These are phyloP conservation scores for Climacium dendroides DNA, from an alignment of 225 moss, liverwort and hornwort species.

Conservation along the genomic window DNA sequence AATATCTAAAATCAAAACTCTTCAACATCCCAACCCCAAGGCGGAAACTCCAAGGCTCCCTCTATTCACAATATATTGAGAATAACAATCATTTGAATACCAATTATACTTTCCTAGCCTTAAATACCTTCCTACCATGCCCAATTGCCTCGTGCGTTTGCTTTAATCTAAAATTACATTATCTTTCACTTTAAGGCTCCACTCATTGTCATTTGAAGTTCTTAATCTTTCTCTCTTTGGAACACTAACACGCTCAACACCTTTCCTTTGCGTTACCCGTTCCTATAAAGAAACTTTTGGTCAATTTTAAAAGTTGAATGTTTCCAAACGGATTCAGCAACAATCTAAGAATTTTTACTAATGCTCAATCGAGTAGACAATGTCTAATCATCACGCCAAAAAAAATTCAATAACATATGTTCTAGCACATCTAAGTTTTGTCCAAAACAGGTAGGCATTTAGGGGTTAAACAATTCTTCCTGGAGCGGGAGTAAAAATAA, in stretches of 20 bases:
- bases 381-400: background rate
- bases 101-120: background rate
- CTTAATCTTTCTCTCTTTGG: background rate
- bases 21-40: background rate
- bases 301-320: background rate
- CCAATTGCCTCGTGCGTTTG: background rate
- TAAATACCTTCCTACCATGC: background rate
- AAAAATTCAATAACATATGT: too few relatives aligned
- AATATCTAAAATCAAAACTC: background rate
- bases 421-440: background rate
- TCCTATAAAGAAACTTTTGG: background rate
- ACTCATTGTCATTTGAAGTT: background rate
- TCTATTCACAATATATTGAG: background rate
- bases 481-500: background rate
- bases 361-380: background rate
- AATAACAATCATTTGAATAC: background rate
- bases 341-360: background rate
- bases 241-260: background rate
- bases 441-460: background rate
- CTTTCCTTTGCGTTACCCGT: background rate
- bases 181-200: background rate
- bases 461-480: background rate
- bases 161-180: background rate
- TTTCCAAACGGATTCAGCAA: background rate
- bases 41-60: background rate